Evolutionary conservation across 1,284 basidiomycete genomes (phyloP), one percentile per base, ranked within the genome.

Genomic region (Puccinia hordei): DNA sequence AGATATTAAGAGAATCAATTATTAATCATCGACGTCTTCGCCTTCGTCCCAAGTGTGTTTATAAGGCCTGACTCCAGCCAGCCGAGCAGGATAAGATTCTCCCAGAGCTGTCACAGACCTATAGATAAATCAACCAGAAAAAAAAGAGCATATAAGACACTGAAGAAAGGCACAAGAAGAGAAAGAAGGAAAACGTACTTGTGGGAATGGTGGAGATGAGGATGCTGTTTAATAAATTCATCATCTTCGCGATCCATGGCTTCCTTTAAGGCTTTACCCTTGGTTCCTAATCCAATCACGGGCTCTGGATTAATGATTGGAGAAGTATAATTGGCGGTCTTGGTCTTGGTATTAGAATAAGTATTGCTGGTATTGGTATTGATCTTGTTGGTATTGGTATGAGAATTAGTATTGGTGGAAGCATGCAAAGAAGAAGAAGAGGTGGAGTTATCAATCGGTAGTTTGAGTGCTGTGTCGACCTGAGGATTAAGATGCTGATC

Each of bases 181-280:
- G 10, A 35, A 8, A 30, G 6, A 41, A 12, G 33, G 27, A 61
- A 33, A 74, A 19, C 19, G n/a, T 19, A 61, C 53, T 46, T 6
- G 35, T 27, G 35, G 1, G 38, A 51, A 44, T 17, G 24, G 38
- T 69, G 2, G 3, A 24, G 57, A 44, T 17, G 24, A n/a, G 27
- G 44, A 3, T 44, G 57, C 24, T 57, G 22, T 44, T 61, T 71
- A 19, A 79, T 55, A 53, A 79, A 79, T 44, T 79, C 76, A 51
- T 79, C 76, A 51, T 79, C 38, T 61, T 79, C 76, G 38, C 66
- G 30, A 61, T 79, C 76, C 76, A 79, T 79, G 13, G 76, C 76
- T 61, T 79, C 76, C 46, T 79, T 79, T 10, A 79, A 35, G 0
- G 76, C 76, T 55, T 68, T 79, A 22, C 76, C 76, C 44, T 79